phyloP scores from a whole-genome alignment of 352 stramenopile genomes.

The Aphanomyces cochlioides region DNA sequence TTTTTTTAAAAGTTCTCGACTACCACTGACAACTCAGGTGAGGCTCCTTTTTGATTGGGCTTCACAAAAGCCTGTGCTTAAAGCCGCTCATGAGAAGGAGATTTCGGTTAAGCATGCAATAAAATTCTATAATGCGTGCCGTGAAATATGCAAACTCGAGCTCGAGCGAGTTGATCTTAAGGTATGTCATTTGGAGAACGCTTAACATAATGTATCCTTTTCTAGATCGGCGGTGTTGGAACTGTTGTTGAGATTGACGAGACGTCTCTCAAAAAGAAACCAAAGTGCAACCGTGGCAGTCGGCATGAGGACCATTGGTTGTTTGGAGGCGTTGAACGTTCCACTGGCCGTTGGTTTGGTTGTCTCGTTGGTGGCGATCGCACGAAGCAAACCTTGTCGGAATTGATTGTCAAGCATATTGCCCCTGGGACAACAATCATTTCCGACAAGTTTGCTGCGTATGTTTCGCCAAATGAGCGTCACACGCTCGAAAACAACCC shows the following conservation, averaged over 20 bases:
- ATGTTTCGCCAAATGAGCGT: constrained; percentile 28
- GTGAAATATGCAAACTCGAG: too few species aligned
- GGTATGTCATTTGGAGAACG: too few species aligned
- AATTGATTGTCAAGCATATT: not conserved
- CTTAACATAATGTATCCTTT: not conserved
- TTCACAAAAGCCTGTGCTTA: too few species aligned
- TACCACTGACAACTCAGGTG: too few species aligned
- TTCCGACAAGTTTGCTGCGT: constrained; percentile 33
- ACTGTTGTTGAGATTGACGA: constrained; percentile 40
- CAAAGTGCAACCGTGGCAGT: constrained; percentile 32
- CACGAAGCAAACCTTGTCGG: constrained; percentile 33
- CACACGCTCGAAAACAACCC: constrained; percentile 34
- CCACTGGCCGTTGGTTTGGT: constrained; percentile 35
- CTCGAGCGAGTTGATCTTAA: too few species aligned
- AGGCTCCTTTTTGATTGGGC: too few species aligned
- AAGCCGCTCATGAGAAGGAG: too few species aligned
- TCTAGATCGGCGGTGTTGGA: constrained; percentile 23
- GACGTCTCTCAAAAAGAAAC: constrained; percentile 36
- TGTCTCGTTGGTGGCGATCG: constrained; percentile 30
- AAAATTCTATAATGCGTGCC: too few species aligned
- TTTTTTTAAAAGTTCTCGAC: too few species aligned
- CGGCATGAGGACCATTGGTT: constrained; percentile 36
- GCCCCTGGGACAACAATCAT: constrained; percentile 28
- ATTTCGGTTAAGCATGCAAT: too few species aligned
- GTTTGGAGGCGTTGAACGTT: constrained; percentile 35